Evolutionary conservation across 2,329 filamentous ascomycete species (phyloP), one percentile per base, ranked within the genome.

Genomic region (Pseudogymnoascus sp.): DNA sequence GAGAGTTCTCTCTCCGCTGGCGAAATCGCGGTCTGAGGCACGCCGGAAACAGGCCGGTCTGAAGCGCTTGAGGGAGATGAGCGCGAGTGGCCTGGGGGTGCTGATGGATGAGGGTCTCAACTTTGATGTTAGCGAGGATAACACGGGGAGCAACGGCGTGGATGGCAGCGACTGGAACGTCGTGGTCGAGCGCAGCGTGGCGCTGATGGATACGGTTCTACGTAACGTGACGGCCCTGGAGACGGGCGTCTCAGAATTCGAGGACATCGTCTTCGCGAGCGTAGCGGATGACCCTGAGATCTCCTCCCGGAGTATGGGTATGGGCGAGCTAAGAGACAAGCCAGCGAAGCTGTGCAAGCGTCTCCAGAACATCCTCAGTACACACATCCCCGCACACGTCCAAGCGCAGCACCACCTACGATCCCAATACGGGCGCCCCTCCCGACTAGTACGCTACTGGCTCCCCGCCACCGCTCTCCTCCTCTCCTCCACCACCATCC

Each of bases 91-190:
- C 1, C 80, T 98, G 3, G 95, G 95, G 14, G 85, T 97, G 4
- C 78, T 99, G 26, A 87, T 97, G 68, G 91, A 93, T 62, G 91
- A 96, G 72, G 92, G 90, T 2, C 78, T 97, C 59, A 86, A 85
- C 60, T 86, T 90, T 68, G 83, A 83, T 46, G 78, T 82, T 19
- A 81, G 81, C 28, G 84, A 87, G 14, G 84, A 87, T 41, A 79
- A 80, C 61, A 69, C 65, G n/a, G 74, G 78, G 59, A 72, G 74
- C 3, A 73, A 75, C 11, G 28, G 46, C 26, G 72, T 68, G 33
- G 78, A 79, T 33, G 56, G 31, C 19, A 37, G 43, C 59, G 79
- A 84, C 65, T 89, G 86, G 86, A 95, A 92, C 74, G 85, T 84
- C 37, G 85, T 89, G 10, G 85, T 97, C 19, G 88, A 90, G 68